Percentiles rank a stretch among this genome's conserved stretches.
phyloP scores from a whole-genome alignment of 345 rosid genomes.

The Orychophragmus violaceus region DNA sequence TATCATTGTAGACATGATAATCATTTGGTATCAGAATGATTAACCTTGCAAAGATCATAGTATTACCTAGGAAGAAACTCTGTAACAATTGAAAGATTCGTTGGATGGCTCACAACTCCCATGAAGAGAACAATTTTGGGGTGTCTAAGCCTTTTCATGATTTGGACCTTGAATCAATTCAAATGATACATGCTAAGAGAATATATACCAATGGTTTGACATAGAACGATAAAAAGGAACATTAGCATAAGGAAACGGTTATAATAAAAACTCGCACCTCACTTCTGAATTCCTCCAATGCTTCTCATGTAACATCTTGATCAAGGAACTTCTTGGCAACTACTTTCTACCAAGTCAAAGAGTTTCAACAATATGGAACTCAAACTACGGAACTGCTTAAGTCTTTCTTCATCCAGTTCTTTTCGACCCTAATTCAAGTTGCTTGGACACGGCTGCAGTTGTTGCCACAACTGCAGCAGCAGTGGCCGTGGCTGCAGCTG shows the following conservation, averaged over 20 bases:
- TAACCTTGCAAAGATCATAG: no score
- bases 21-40: background rate
- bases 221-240: background rate
- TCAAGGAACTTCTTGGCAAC: slow-evolving; percentile 90
- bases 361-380: slow-evolving; percentile 16
- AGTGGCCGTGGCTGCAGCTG: slow-evolving; percentile 92
- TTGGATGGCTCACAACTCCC: no score
- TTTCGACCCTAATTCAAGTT: slow-evolving; percentile 42
- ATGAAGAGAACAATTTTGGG: no score
- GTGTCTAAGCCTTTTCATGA: slow-evolving; percentile 79
- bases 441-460: slow-evolving; percentile 65
- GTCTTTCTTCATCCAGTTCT: no score
- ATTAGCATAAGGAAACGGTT: background rate
- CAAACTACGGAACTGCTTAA: slow-evolving; percentile 5
- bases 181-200: background rate
- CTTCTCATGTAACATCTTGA: no score
- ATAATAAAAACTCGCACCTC: slow-evolving; percentile 51
- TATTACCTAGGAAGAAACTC: no score
- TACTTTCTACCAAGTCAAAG: slow-evolving; percentile 55
- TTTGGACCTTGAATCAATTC: slow-evolving; percentile 45
- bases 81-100: no score
- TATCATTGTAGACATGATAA: background rate
- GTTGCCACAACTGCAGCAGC: slow-evolving; percentile 91
- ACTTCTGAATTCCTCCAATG: no score
- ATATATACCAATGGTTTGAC: background rate